A percentile compares a stretch with the other conserved stretches of the same genome.
Conservation (phyloP, 2,329 filamentous ascomycete species). For the Dothistroma pini region DNA sequence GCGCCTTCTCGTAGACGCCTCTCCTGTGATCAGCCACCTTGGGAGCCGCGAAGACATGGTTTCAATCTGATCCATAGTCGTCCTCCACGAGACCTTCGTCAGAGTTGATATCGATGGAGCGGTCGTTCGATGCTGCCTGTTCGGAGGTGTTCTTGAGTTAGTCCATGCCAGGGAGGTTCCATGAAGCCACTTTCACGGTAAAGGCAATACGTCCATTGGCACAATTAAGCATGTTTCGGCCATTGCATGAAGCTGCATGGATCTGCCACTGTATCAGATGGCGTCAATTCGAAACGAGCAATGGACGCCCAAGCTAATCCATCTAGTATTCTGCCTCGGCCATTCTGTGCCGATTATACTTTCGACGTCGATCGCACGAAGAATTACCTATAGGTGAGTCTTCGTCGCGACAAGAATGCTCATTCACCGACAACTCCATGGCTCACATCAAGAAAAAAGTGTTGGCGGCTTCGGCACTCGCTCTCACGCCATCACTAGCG, state of each 20-base stretch:
- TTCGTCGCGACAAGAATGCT: not conserved
- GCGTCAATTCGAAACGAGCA: not conserved
- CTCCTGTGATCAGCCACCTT: slow-evolving; percentile 53
- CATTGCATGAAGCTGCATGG: not conserved
- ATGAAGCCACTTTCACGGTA: not conserved
- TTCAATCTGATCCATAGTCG: slow-evolving; percentile 17
- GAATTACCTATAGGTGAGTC: not conserved
- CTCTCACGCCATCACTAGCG: not conserved
- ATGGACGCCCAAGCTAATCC: not conserved
- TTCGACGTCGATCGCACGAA: not conserved
- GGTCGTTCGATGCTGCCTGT: not conserved
- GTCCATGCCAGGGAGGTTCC: not conserved
- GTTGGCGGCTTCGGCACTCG: not conserved
- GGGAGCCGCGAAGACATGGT: slow-evolving; percentile 47
- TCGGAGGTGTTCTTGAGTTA: not conserved
- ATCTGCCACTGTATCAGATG: not conserved
- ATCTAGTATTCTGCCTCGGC: not conserved
- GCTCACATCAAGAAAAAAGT: not conserved
- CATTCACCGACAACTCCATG: not conserved
- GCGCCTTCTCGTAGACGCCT: slow-evolving; percentile 52
- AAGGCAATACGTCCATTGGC: not conserved
- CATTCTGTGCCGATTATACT: not conserved
- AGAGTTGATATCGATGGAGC: slow-evolving; percentile 8
- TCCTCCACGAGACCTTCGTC: slow-evolving; percentile 15
- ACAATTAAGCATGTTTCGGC: not conserved